phyloP scores from a whole-genome alignment of 768 basidiomycete genomes.

The Dentipellis sp. region DNA sequence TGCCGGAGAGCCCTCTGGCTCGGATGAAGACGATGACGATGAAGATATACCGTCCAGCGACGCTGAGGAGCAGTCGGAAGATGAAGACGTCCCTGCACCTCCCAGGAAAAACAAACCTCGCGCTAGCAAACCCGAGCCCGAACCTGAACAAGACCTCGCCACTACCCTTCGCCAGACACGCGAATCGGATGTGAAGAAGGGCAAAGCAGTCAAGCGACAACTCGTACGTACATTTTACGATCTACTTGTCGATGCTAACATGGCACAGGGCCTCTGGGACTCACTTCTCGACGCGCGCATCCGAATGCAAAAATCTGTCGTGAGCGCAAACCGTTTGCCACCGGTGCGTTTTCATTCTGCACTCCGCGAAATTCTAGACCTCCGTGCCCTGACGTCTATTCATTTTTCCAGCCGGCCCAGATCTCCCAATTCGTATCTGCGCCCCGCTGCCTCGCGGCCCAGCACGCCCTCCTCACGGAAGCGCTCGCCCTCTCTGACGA shows the following conservation, averaged over 20 bases:
- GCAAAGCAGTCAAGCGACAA: conserved; percentile 75
- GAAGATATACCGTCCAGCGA: conserved; percentile 16
- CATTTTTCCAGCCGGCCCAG: conserved; percentile 24
- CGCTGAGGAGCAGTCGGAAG: conserved; percentile 16
- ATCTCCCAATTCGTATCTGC: conserved; percentile 19
- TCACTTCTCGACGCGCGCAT: conserved; percentile 85
- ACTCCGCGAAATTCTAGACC: conserved; percentile 8
- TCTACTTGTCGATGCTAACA: background rate
- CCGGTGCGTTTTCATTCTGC: conserved; percentile 30
- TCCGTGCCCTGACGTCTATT: conserved; percentile 7
- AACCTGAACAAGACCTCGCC: conserved; percentile 35
- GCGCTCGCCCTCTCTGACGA: conserved; percentile 55
- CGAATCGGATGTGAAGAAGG: conserved; percentile 71
- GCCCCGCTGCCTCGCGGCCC: conserved; percentile 33
- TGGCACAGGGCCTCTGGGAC: conserved; percentile 76
- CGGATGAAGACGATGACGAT: conserved; percentile 10
- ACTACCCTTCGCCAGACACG: conserved; percentile 47
- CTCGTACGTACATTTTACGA: conserved; percentile 43
- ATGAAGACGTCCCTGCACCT: conserved; percentile 11
- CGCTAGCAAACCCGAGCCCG: conserved; percentile 2
- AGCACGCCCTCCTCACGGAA: conserved; percentile 50
- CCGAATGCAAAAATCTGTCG: conserved; percentile 73
- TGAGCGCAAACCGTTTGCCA: conserved; percentile 58
- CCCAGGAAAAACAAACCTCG: background rate
- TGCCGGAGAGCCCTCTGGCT: conserved; percentile 8